Base-by-base conservation (phyloP, 2,329 filamentous ascomycete species). In the Phialophora macrospora region DNA sequence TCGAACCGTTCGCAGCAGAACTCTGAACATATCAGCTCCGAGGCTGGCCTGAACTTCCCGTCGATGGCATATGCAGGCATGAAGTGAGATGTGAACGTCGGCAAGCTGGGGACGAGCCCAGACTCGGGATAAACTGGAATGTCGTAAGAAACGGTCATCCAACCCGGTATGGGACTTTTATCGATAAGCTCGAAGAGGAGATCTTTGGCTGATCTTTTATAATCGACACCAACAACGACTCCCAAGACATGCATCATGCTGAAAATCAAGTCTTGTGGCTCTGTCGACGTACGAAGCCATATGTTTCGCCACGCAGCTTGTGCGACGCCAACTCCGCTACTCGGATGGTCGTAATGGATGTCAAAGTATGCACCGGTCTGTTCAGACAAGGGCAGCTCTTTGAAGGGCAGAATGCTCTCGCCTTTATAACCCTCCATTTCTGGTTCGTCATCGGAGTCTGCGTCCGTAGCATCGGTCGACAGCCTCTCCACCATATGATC, bases 191-290 rank as follows among this genome's bases (percentile, higher is more conserved):
- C 48, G 26, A 52, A 52, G 14, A 52, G 48, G 20, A 52, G 48
- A 14, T 52, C 48, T 24, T 52, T 28, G 22, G 14, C 20, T 20
- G 48, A 6, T 24, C 48, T 7, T 8, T 12, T 28, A 3, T 52
- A 52, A 14, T 52, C 48, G 26, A 52, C 48, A 5, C 26, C 22
- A 28, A 52, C 7, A 20, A 11, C 9, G 1, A 30, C 28, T 0
- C 32, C 22, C 22, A 55, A 30, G 54, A 55, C 22, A 38, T 55
- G 54, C 54, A 55, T 55, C 54, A 55, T 34, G 54, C 54, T 55
- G 28, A 55, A 55, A 5, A 55, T 38, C 54, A 55, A 26, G 12
- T 55, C 54, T 12, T 55, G 54, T 55, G 54, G 54, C 54, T 55
- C 28, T 3, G 54, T 55, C 9, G 54, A 55, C 12, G 54, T 55